Conservation (phyloP, 73 alveolate species). For the Durusdinium trenchii region DNA sequence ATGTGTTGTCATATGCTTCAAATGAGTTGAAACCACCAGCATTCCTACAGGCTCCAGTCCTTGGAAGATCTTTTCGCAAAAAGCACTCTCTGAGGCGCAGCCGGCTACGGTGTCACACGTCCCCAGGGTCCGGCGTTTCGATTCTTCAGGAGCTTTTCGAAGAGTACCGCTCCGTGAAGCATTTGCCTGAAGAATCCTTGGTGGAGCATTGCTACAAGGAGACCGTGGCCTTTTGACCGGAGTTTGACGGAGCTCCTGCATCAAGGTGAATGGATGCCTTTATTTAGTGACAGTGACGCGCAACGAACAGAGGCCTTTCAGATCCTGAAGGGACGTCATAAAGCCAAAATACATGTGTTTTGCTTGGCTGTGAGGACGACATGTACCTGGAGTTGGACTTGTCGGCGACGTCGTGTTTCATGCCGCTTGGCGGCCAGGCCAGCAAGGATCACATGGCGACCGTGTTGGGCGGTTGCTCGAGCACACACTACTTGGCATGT, state of each 20-base stretch:
- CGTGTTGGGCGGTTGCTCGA: neutral
- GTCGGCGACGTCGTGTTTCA: neutral
- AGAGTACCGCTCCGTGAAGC: neutral
- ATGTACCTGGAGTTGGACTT: constrained; percentile 10
- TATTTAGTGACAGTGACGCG: neutral
- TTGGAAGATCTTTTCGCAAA: neutral
- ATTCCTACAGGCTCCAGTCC: neutral
- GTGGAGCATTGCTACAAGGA: constrained; percentile 42
- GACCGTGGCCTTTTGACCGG: neutral
- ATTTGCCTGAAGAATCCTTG: neutral
- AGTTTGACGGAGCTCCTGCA: neutral
- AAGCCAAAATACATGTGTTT: neutral
- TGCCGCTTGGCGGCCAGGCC: neutral
- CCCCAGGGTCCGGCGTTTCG: neutral
- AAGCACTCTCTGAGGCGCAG: neutral
- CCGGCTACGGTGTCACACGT: neutral
- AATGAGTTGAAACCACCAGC: neutral
- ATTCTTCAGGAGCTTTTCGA: constrained; percentile 22
- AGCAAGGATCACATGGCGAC: neutral
- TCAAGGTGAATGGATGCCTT: neutral
- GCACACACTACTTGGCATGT: neutral
- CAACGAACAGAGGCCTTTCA: neutral
- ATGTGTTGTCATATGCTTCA: neutral
- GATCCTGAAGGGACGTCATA: neutral
- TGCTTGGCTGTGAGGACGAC: neutral